phyloP scores from a whole-genome alignment of 208 protist species.

The Leishmania aethiopica region DNA sequence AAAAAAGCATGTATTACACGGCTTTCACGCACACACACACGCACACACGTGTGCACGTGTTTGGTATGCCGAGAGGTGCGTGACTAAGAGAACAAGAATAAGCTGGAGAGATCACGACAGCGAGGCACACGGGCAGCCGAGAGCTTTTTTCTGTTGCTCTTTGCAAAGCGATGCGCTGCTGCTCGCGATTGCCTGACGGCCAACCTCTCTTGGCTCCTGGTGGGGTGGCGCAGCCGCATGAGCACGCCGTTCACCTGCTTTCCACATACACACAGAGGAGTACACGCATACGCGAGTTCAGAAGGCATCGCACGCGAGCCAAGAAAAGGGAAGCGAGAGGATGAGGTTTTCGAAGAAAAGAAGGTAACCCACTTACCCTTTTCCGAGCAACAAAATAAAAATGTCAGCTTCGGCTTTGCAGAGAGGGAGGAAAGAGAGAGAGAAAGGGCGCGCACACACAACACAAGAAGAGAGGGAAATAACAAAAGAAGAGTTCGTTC shows the following conservation, averaged over 20 bases:
- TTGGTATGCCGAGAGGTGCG: not conserved
- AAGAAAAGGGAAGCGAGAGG: not conserved
- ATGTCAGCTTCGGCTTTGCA: too few relatives aligned
- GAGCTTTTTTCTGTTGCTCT: not conserved
- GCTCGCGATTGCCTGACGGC: not conserved
- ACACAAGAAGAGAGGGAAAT: not conserved
- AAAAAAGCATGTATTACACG: not conserved
- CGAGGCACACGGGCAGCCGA: not conserved
- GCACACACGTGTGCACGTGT: not conserved
- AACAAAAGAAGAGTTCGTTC: too few relatives aligned
- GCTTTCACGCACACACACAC: not conserved
- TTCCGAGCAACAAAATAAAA: not conserved
- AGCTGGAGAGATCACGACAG: not conserved
- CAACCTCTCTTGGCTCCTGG: not conserved
- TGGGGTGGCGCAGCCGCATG: too few relatives aligned
- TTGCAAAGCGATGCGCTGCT: not conserved
- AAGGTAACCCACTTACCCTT: not conserved
- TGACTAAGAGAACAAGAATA: not conserved
- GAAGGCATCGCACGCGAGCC: not conserved
- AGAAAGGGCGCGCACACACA: not conserved
- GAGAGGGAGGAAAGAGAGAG: not conserved
- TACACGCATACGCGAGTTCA: not conserved
- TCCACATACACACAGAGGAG: not conserved
- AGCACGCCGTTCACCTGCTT: too few relatives aligned
- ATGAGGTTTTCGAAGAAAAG: not conserved